These are phyloP conservation scores for Penicillium simplicissimum DNA, from an alignment of 495 filamentous ascomycete species.

Conservation along the genomic window DNA sequence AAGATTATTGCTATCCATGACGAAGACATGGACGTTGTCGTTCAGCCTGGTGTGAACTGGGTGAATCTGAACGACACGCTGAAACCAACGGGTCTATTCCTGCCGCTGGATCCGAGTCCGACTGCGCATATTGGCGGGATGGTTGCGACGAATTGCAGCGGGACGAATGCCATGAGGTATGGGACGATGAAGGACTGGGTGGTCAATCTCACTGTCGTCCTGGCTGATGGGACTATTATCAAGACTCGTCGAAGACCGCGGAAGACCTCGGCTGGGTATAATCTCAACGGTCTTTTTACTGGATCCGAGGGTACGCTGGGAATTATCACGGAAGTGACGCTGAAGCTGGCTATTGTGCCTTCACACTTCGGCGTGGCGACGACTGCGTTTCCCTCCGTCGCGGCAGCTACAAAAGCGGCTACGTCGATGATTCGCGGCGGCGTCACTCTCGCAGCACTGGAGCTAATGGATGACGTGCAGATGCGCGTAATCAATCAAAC, in stretches of 20 bases:
- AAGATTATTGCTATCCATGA: constrained; percentile 74
- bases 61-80: constrained; percentile 82
- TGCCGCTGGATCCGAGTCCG: constrained; percentile 81
- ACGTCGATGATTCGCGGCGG: constrained; percentile 76
- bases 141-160: constrained; percentile 90
- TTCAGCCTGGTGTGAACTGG: constrained; percentile 87
- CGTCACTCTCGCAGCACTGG: constrained; percentile 82
- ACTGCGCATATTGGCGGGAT: constrained; percentile 89
- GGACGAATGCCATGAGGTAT: constrained; percentile 90
- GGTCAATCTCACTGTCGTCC: constrained; percentile 83
- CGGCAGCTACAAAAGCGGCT: constrained; percentile 77
- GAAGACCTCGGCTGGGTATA: constrained; percentile 86
- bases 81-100: constrained; percentile 77
- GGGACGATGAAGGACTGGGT: constrained; percentile 98
- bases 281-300: constrained; percentile 80
- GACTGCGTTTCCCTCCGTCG: constrained; percentile 74
- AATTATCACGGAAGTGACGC: constrained; percentile 79
- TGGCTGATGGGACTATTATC: constrained; percentile 88
- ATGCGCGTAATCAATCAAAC: constrained; percentile 88
- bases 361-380: constrained; percentile 77
- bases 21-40: constrained; percentile 87
- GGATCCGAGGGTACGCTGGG: constrained; percentile 91
- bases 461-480: constrained; percentile 90
- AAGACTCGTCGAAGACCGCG: constrained; percentile 64
- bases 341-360: constrained; percentile 82